phyloP scores from a whole-genome alignment of 495 filamentous ascomycete genomes.

The Stereocaulon alpinum region DNA sequence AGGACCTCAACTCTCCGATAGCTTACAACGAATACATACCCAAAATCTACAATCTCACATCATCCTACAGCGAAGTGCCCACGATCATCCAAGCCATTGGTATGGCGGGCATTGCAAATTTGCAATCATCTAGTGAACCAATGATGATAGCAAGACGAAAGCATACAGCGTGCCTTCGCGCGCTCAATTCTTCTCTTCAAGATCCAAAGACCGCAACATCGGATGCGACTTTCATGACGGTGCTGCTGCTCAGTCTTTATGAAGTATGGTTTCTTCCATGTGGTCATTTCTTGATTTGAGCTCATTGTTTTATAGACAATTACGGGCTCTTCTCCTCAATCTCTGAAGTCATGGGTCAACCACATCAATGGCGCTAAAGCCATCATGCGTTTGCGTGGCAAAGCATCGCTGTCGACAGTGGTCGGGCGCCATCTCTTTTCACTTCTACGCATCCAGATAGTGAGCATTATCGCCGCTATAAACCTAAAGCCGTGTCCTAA shows the following conservation, averaged over 20 bases:
- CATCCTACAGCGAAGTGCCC: conserved; percentile 30
- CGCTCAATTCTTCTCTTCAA: conserved; percentile 44
- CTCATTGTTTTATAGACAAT: conserved; percentile 2
- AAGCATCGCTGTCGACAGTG: conserved; percentile 38
- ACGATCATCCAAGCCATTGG: conserved; percentile 40
- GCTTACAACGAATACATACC: conserved; percentile 24
- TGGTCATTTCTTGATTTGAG: background rate
- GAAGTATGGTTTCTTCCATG: conserved; percentile 13
- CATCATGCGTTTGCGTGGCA: conserved; percentile 42
- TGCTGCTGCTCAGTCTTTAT: conserved; percentile 46
- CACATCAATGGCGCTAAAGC: conserved; percentile 46
- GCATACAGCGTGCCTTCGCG: conserved; percentile 38
- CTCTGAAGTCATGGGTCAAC: conserved; percentile 38
- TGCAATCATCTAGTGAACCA: conserved; percentile 29
- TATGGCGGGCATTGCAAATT: conserved; percentile 40
- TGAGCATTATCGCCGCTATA: conserved; percentile 20
- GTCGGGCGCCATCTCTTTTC: conserved; percentile 40
- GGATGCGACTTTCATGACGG: conserved; percentile 51
- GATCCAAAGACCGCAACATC: conserved; percentile 44
- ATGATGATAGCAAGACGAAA: conserved; percentile 33
- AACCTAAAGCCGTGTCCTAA: background rate
- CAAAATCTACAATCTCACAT: conserved; percentile 8
- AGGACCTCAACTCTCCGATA: background rate
- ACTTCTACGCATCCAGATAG: conserved; percentile 43
- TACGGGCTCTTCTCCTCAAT: conserved; percentile 8